Percentiles rank a stretch among this genome's conserved stretches.
Evolutionary conservation across 2,329 filamentous ascomycete species (phyloP).

Genomic region (Aspergillus spinulosporus): DNA sequence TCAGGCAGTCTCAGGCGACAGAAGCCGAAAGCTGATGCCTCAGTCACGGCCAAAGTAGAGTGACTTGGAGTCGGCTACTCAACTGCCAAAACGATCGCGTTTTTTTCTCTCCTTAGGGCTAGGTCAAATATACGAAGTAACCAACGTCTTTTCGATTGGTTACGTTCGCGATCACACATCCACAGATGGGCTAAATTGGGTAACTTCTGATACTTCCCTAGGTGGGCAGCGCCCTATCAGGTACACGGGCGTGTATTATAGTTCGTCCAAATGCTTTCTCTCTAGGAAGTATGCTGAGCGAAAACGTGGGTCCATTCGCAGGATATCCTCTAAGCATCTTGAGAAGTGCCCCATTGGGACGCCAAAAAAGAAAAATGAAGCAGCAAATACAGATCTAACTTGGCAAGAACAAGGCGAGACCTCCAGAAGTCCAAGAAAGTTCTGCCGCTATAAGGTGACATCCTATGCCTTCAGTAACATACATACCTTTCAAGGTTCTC

Average conservation of each 20-base stretch:
- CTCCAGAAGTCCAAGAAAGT: neutral
- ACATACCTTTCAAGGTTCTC: neutral
- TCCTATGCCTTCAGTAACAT: neutral
- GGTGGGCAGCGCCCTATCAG: neutral
- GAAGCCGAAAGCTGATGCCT: neutral
- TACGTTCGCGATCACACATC: neutral
- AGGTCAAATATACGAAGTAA: neutral
- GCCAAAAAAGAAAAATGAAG: slow-evolving; percentile 6
- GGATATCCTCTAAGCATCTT: neutral
- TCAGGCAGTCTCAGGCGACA: neutral
- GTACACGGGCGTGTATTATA: neutral
- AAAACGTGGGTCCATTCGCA: slow-evolving; percentile 6
- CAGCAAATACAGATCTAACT: neutral
- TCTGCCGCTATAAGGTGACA: slow-evolving; percentile 9
- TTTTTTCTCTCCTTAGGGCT: neutral
- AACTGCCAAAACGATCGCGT: neutral
- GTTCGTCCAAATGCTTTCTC: neutral
- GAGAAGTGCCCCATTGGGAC: neutral
- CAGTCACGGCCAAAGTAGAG: neutral
- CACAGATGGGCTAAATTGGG: neutral
- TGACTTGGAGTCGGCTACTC: slow-evolving; percentile 1
- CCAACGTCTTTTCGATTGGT: neutral
- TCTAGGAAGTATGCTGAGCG: neutral
- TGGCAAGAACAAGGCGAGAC: neutral
- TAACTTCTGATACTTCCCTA: neutral